These are phyloP conservation scores for Maudiozyma pseudohumilis DNA, from an alignment of 805 yeast genomes.

Conservation along the genomic window DNA sequence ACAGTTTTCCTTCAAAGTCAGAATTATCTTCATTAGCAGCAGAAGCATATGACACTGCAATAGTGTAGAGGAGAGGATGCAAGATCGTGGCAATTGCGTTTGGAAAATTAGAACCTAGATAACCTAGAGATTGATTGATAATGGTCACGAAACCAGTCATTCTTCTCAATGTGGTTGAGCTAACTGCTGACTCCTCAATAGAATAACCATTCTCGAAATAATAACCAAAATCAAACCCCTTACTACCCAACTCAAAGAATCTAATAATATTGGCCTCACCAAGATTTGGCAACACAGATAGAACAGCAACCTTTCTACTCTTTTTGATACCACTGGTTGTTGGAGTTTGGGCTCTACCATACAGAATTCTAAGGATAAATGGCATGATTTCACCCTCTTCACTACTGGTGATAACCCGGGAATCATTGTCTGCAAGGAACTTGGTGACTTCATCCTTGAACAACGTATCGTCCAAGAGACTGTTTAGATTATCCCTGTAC, in stretches of 20 bases:
- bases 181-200: slow-evolving; percentile 19
- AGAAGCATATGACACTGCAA: slow-evolving; percentile 43
- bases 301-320: slow-evolving; percentile 62
- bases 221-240: slow-evolving; percentile 36
- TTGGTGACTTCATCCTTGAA: slow-evolving; percentile 78
- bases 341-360: slow-evolving; percentile 74
- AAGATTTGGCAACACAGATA: slow-evolving; percentile 52
- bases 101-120: slow-evolving; percentile 50
- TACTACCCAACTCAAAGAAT: slow-evolving; percentile 56
- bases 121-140: slow-evolving; percentile 18
- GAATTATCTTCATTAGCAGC: slow-evolving; percentile 21
- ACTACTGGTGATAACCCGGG: slow-evolving; percentile 44
- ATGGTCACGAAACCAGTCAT: slow-evolving; percentile 54
- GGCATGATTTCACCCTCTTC: slow-evolving; percentile 62
- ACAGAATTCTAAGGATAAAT: slow-evolving; percentile 62
- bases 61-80: slow-evolving; percentile 46
- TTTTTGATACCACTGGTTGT: slow-evolving; percentile 59
- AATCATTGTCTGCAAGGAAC: slow-evolving; percentile 42
- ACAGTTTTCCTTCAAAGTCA: slow-evolving; percentile 33
- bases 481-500: slow-evolving; percentile 63
- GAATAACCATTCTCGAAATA: slow-evolving; percentile 25
- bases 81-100: slow-evolving; percentile 41
- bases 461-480: slow-evolving; percentile 68
- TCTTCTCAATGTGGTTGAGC: slow-evolving; percentile 35
- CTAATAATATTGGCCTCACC: slow-evolving; percentile 40